phyloP scores from a whole-genome alignment of 2,329 filamentous ascomycete species.

The Talaromyces islandicus region DNA sequence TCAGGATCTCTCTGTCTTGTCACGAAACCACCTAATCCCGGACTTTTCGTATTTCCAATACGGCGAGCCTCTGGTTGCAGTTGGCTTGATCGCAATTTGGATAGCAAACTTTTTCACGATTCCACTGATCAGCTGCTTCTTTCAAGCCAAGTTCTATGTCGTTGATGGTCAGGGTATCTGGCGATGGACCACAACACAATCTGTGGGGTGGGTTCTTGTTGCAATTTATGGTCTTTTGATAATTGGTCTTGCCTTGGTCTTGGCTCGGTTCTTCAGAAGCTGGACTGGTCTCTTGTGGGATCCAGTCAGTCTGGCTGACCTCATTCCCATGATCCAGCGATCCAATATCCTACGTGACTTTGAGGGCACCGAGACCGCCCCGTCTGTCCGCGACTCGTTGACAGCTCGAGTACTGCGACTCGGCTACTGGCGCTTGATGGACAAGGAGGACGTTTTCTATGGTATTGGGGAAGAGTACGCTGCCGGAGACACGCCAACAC shows the following conservation, averaged over 20 bases:
- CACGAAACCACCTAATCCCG: conserved; percentile 63
- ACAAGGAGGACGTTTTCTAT: conserved; percentile 67
- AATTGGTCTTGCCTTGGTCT: conserved; percentile 51
- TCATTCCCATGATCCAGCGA: conserved; percentile 69
- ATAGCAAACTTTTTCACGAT: conserved; percentile 66
- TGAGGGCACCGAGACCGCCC: conserved; percentile 59
- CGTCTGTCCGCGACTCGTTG: conserved; percentile 41
- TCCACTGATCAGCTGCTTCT: conserved; percentile 72
- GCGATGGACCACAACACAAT: conserved; percentile 74
- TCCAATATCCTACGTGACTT: conserved; percentile 75
- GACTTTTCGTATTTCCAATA: conserved; percentile 61
- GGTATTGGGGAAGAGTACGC: conserved; percentile 63
- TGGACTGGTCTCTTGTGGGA: conserved; percentile 82
- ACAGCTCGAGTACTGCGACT: conserved; percentile 60
- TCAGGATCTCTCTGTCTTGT: conserved; percentile 54
- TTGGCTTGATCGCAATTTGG: conserved; percentile 67
- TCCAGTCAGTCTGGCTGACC: conserved; percentile 71
- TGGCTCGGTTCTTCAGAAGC: conserved; percentile 59
- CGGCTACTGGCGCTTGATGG: conserved; percentile 78
- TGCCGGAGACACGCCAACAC: conserved; percentile 23
- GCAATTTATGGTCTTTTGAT: conserved; percentile 65
- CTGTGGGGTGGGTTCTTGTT: conserved; percentile 71
- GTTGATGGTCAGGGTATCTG: conserved; percentile 55
- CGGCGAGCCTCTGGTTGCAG: conserved; percentile 61
- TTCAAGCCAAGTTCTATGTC: conserved; percentile 60